Conservation (phyloP, 2,329 filamentous ascomycete genomes). For the Clarireedia hainanense region DNA sequence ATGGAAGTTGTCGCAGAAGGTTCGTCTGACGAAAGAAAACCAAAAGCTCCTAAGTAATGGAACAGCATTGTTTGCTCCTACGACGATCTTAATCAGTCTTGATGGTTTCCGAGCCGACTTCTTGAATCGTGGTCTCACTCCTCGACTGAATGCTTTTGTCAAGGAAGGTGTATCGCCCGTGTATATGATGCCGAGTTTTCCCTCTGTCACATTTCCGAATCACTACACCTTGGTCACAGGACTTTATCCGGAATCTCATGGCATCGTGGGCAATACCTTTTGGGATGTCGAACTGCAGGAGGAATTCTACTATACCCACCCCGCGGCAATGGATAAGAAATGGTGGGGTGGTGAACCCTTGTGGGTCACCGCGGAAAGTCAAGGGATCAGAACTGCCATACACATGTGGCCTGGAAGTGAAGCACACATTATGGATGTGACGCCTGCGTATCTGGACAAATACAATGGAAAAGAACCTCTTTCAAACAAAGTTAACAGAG, state of each 20-base stretch:
- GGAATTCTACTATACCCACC: conserved; percentile 84
- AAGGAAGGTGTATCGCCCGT: conserved; percentile 78
- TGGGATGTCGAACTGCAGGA: conserved; percentile 73
- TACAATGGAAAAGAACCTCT: conserved; percentile 75
- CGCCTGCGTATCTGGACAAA: conserved; percentile 75
- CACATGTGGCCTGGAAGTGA: conserved; percentile 99
- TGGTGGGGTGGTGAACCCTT: conserved; percentile 96
- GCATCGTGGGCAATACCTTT: conserved; percentile 88
- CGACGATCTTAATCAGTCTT: conserved; percentile 86
- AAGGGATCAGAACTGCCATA: conserved; percentile 70
- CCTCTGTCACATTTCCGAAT: conserved; percentile 93
- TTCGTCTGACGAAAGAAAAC: conserved; percentile 29
- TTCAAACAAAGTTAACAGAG: conserved; percentile 65
- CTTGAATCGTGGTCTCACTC: conserved; percentile 73
- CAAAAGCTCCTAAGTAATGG: conserved; percentile 60
- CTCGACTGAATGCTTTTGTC: conserved; percentile 67
- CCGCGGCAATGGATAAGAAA: conserved; percentile 65
- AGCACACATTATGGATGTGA: conserved; percentile 66
- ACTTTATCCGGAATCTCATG: conserved; percentile 85
- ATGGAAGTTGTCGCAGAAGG: conserved; percentile 49
- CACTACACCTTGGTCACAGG: conserved; percentile 93
- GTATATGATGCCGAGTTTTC: conserved; percentile 92
- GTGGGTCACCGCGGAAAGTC: conserved; percentile 85
- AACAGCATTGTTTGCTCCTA: conserved; percentile 80
- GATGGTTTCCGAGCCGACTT: conserved; percentile 95